Percentiles rank a stretch among this genome's conserved stretches.
Conservation (phyloP, 2,329 filamentous ascomycete species). For the Stemphylium vesicarium region DNA sequence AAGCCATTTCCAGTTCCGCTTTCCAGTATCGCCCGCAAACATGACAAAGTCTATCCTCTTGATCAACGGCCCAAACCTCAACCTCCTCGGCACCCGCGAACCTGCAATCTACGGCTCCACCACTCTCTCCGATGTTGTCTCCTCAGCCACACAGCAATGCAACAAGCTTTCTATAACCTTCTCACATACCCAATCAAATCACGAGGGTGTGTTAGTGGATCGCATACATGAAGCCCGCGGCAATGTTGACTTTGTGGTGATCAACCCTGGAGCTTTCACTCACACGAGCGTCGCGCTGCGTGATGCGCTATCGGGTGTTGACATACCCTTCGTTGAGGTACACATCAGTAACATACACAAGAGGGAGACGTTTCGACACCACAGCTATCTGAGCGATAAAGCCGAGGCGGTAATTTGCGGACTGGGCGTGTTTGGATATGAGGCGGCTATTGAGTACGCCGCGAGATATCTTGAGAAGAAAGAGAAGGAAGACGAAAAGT, state of each 20-base stretch:
- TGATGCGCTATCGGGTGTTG: slow-evolving; percentile 73
- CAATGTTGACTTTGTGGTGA: slow-evolving; percentile 69
- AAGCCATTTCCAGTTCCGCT: background rate
- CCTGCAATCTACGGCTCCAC: slow-evolving; percentile 74
- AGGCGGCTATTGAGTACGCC: slow-evolving; percentile 54
- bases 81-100: slow-evolving; percentile 77
- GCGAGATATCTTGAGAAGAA: slow-evolving; percentile 34
- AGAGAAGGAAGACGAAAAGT: background rate
- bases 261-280: slow-evolving; percentile 77
- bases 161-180: slow-evolving; percentile 58
- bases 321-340: slow-evolving; percentile 78
- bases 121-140: slow-evolving; percentile 68
- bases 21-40: background rate
- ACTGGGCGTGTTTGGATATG: slow-evolving; percentile 59
- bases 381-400: slow-evolving; percentile 78
- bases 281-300: slow-evolving; percentile 78
- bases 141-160: slow-evolving; percentile 58
- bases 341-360: slow-evolving; percentile 78
- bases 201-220: slow-evolving; percentile 77
- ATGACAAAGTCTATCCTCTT: slow-evolving; percentile 65
- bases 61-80: slow-evolving; percentile 84
- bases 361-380: slow-evolving; percentile 70
- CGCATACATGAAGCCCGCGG: slow-evolving; percentile 71
- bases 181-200: slow-evolving; percentile 74
- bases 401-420: slow-evolving; percentile 76